Base-by-base conservation (phyloP, 1,284 basidiomycete genomes). In the Tilletia indica region DNA sequence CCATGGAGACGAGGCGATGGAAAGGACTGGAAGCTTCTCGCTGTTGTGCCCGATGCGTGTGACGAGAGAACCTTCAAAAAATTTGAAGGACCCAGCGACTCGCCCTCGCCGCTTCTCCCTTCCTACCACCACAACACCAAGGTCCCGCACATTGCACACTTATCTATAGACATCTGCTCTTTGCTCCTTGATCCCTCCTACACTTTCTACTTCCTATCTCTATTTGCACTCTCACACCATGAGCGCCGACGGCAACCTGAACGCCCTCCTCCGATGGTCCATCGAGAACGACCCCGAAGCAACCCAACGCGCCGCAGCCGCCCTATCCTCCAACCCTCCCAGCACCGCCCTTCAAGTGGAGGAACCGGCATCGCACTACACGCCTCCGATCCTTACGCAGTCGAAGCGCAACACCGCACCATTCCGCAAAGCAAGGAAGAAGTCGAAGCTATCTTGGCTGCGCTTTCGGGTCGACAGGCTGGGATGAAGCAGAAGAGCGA, bases 401-500 rank as follows among this genome's bases (percentile, higher is more conserved):
- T 16, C 34, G 36, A 38, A 38, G 36, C 9, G 14, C 61, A 39
- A 36, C 58, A 8, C 56, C 14, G 56, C 61, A 38, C 31, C 36
- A 38, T 64, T 3, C 61, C 61, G 8, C 34, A 21, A 38, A 64
- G 61, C 36, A 64, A 64, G 39, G 61, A 64, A 38, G 61, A 64
- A 34, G 36, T 39, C 2, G 61, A 64, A 8, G 61, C 61, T 14
- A 39, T 64, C 2, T 36, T 64, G 36, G 61, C 61, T 14, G 61
- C 61, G 31, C 36, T 64, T 34, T 11, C 61, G 11, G 61, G 61
- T 9, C 36, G 61, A 64, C 61, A 78, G 76, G 76, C 81, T 19
- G 81, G 81, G 1, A 74, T 83, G 42, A 84, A 83, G 82, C 82
- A 81, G n/a, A 84, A 82, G 68, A 77, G 74, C 48, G 82, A 84